A percentile compares a stretch with the other conserved stretches of the same genome.
These are phyloP conservation scores for Rhodotorula sp. DNA, from an alignment of 1,284 basidiomycete species.

Conservation along the genomic window DNA sequence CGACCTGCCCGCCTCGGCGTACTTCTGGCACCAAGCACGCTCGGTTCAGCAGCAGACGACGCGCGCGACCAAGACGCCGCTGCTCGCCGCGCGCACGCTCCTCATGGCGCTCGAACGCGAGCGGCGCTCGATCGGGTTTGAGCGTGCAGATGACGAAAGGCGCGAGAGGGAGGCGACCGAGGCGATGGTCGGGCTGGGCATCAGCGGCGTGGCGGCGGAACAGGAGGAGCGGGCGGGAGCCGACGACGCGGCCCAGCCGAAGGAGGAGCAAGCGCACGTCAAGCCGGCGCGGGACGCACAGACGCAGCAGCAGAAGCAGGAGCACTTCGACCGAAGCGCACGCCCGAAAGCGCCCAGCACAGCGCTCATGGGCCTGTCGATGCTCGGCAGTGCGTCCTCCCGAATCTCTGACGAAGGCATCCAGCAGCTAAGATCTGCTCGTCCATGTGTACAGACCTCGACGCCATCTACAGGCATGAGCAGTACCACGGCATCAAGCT, in stretches of 20 bases:
- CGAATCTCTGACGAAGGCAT: background rate
- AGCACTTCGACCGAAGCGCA: slow-evolving; percentile 41
- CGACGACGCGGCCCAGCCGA: background rate
- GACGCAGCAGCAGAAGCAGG: slow-evolving; percentile 50
- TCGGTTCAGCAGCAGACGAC: slow-evolving; percentile 66
- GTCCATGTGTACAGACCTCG: slow-evolving; percentile 46
- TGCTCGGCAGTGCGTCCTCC: slow-evolving; percentile 60
- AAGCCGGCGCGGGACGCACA: background rate
- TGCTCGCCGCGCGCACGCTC: slow-evolving; percentile 62
- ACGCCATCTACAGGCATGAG: slow-evolving; percentile 70
- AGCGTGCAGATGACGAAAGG: slow-evolving; percentile 64
- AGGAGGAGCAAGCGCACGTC: background rate
- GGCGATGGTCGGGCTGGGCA: slow-evolving; percentile 16
- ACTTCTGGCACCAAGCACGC: slow-evolving; percentile 73
- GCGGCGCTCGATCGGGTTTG: slow-evolving; percentile 63
- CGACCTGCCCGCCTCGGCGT: slow-evolving; percentile 43
- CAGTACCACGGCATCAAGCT: slow-evolving; percentile 59
- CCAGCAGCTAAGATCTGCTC: background rate
- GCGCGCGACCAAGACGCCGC: slow-evolving; percentile 62
- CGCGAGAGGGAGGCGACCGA: background rate
- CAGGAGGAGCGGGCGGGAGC: background rate
- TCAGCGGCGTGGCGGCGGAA: background rate
- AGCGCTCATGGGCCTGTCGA: slow-evolving; percentile 70
- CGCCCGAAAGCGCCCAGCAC: slow-evolving; percentile 52
- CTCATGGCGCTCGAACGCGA: slow-evolving; percentile 67